Percentiles rank a stretch among this genome's conserved stretches.
Conservation (phyloP, 2,329 filamentous ascomycete genomes). For the Torrubiella hemipterigena region DNA sequence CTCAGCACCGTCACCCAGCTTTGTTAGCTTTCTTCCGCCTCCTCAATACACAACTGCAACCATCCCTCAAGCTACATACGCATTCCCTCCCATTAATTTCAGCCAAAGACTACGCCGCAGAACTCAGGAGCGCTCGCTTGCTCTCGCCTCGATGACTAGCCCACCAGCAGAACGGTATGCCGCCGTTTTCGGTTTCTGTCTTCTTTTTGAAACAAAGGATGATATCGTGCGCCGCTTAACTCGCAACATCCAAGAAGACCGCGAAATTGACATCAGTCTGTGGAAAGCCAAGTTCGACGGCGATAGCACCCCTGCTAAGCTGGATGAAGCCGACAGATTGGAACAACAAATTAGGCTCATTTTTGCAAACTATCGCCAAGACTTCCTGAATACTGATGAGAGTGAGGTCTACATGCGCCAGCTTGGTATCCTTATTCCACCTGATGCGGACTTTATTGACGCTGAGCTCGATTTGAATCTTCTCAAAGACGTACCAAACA, state of each 20-base stretch:
- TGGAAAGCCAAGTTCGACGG: constrained; percentile 1
- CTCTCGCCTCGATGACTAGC: constrained; percentile 38
- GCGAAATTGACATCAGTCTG: constrained; percentile 1
- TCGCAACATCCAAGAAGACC: constrained; percentile 16
- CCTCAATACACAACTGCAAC: too few relatives aligned
- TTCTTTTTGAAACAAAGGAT: constrained; percentile 44
- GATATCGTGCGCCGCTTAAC: constrained; percentile 30
- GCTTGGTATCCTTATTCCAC: constrained; percentile 50
- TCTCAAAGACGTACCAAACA: constrained; percentile 16
- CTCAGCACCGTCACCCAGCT: constrained; percentile 4
- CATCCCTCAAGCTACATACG: constrained; percentile 41
- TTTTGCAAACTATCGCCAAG: constrained; percentile 50
- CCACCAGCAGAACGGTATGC: constrained; percentile 35
- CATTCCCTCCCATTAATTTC: constrained; percentile 55
- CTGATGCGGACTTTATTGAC: constrained; percentile 46
- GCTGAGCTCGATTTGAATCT: constrained; percentile 38
- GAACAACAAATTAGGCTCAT: constrained; percentile 37
- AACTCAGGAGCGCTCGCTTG: constrained; percentile 49
- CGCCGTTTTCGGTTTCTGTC: constrained; percentile 58
- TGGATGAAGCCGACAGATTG: constrained; percentile 7
- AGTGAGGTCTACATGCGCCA: constrained; percentile 61
- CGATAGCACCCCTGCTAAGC: too few relatives aligned
- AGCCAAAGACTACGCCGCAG: constrained; percentile 57
- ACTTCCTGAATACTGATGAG: constrained; percentile 68
- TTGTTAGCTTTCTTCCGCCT: constrained; percentile 17